Conservation (phyloP, 768 basidiomycete species). For the Coprinellus micaceus region DNA sequence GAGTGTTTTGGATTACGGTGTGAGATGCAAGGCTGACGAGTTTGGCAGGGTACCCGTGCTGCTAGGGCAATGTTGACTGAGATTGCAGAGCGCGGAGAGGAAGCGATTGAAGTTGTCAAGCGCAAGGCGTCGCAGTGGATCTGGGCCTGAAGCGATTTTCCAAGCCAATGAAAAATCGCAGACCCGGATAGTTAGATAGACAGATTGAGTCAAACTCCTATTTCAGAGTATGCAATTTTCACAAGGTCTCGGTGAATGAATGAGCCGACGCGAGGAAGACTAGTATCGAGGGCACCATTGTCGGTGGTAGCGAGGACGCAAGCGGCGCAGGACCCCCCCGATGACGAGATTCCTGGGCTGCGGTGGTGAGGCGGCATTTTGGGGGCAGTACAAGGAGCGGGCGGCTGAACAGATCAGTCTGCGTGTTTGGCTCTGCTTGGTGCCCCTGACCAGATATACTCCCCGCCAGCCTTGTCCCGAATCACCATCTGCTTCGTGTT, state of each 20-base stretch:
- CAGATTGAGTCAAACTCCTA: neutral
- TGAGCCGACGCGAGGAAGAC: no score
- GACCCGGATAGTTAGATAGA: neutral
- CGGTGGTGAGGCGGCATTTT: neutral
- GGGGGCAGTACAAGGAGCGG: neutral
- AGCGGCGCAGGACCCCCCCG: no score
- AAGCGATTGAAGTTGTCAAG: constrained; percentile 21
- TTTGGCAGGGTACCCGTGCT: constrained; percentile 35
- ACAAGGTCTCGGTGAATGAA: no score
- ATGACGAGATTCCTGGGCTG: no score
- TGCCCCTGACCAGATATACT: constrained; percentile 6
- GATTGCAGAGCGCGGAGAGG: constrained; percentile 24
- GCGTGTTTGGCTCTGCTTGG: constrained; percentile 30
- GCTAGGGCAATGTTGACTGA: constrained; percentile 33
- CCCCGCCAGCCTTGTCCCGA: constrained; percentile 6
- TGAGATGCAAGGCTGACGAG: constrained; percentile 3
- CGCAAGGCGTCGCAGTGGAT: constrained; percentile 25
- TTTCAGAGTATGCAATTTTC: no score
- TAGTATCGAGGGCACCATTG: no score
- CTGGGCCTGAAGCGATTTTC: constrained; percentile 21
- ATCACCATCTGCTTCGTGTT: constrained; percentile 18
- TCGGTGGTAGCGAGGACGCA: no score
- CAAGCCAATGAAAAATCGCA: neutral
- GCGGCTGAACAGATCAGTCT: neutral
- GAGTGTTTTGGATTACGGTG: constrained; percentile 7